These are phyloP conservation scores for Hydrangea macrophylla DNA, from an alignment of 148 eudicot species.

Conservation along the genomic window DNA sequence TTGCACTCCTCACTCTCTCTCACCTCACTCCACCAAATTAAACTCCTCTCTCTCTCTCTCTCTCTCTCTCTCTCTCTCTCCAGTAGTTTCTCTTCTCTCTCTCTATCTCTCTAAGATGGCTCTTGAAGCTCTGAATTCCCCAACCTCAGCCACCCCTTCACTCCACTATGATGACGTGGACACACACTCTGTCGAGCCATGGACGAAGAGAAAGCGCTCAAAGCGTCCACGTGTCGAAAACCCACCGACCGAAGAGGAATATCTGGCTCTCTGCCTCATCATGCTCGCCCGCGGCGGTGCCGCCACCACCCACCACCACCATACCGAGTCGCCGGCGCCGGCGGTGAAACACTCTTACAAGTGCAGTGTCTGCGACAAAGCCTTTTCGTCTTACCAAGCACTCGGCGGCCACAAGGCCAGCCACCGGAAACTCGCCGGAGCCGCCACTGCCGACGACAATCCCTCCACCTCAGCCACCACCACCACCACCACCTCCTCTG, in stretches of 20 bases:
- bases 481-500: conserved; percentile 2
- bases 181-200: conserved; percentile 11
- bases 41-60: background rate
- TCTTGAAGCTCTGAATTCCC: conserved; percentile 32
- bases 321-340: background rate
- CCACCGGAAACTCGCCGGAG: conserved; percentile 41
- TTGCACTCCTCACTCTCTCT: background rate
- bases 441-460: conserved; percentile 10
- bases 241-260: conserved; percentile 48
- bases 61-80: background rate
- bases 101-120: conserved; percentile 25
- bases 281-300: conserved; percentile 54
- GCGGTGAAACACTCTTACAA: conserved; percentile 16
- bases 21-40: background rate
- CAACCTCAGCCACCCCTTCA: conserved; percentile 7
- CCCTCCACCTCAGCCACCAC: conserved; percentile 14
- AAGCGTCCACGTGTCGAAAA: conserved; percentile 32
- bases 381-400: conserved; percentile 50
- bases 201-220: conserved; percentile 46
- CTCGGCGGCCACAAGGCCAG: conserved; percentile 77
- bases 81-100: background rate
- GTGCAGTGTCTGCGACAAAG: conserved; percentile 50
- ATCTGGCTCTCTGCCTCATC: conserved; percentile 64
- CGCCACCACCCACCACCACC: background rate
- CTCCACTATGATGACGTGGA: background rate